Evolutionary conservation across 768 basidiomycete species (phyloP), one percentile per base, ranked within the genome.

Genomic region (Tylopilus balloui): DNA sequence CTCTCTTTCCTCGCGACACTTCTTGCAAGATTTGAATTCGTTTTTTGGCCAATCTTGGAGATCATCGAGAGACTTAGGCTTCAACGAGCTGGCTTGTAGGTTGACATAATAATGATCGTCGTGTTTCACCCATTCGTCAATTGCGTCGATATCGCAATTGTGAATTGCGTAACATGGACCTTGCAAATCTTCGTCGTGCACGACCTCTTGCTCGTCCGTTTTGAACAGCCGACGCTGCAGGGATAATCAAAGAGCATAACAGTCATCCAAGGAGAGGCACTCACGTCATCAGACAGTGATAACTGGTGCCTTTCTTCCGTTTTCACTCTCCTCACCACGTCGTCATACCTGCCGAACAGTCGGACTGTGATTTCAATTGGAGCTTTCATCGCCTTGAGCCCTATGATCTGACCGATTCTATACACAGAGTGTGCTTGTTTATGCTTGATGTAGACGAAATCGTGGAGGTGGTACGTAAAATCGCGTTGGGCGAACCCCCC

Each of bases 81-180:
- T 55, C 19, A 37, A 47, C 41, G 54, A 55, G 20, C 53, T 35
- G 7, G 62, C 57, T 49, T 52, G 63, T 50, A 66, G 70, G 54
- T 76, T 72, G 29, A 79, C 69, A 56, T 78, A 83, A 56, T 75
- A 88, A 50, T 84, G 81, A 55, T 88, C 77, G 51, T 79, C 71
- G 31, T 77, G 60, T n/a, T 59, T 34, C 4, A 79, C 63, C 83
- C 85, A 64, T 6, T 63, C 50, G 29, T 67, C 60, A 21, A 70
- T 53, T 23, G 52, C 35, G 35, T 69, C 67, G 1, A 54, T 45
- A 17, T 74, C 66, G 8, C 54, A 62, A 3, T 73, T 57, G 31
- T 71, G 66, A 9, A 66, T 61, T 12, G 84, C 75, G 61, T 71
- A 79, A 43, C 79, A 84, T 20, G 73, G 71, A 0, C 84, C 84